Evolutionary conservation across 2,329 filamentous ascomycete species (phyloP).

Genomic region (Emericellopsis cladophorae): DNA sequence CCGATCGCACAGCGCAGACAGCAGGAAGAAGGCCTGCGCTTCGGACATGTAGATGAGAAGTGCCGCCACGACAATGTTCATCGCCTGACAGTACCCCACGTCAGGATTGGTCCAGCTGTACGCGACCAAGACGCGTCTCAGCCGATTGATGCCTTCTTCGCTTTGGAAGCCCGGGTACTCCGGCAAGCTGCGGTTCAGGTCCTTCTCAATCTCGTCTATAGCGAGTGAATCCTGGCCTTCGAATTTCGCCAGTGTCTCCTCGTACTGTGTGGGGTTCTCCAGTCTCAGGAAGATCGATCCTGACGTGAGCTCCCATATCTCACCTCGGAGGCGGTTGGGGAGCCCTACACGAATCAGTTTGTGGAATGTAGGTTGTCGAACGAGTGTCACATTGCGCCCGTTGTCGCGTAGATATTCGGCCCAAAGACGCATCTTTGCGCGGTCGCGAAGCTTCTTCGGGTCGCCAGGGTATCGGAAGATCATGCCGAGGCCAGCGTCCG

Average conservation of each 20-base stretch:
- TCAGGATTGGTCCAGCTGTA: slow-evolving; percentile 97
- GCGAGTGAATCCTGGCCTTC: slow-evolving; percentile 81
- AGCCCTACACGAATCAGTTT: slow-evolving; percentile 92
- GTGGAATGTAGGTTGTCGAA: slow-evolving; percentile 94
- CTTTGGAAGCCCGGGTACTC: slow-evolving; percentile 97
- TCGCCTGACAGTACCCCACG: slow-evolving; percentile 96
- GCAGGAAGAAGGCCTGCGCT: slow-evolving; percentile 84
- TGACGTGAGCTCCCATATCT: slow-evolving; percentile 92
- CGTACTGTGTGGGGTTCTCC: slow-evolving; percentile 72
- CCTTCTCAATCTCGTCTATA: slow-evolving; percentile 98
- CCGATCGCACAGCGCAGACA: slow-evolving; percentile 84
- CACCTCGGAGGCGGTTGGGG: slow-evolving; percentile 82
- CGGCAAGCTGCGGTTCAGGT: slow-evolving; percentile 87
- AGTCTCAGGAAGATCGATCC: slow-evolving; percentile 82
- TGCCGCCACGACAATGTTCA: slow-evolving; percentile 99
- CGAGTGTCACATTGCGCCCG: slow-evolving; percentile 79
- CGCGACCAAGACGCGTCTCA: slow-evolving; percentile 83
- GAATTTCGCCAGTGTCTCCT: slow-evolving; percentile 73
- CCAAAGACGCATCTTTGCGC: slow-evolving; percentile 96
- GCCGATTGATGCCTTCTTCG: slow-evolving; percentile 81
- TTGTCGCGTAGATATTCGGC: slow-evolving; percentile 94
- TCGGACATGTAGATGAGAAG: slow-evolving; percentile 98
- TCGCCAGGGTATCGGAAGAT: slow-evolving; percentile 92
- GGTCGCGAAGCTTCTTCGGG: slow-evolving; percentile 81
- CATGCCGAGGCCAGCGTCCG: slow-evolving; percentile 90